phyloP scores from a whole-genome alignment of 106 monocot genomes.

The Hemerocallis citrina region DNA sequence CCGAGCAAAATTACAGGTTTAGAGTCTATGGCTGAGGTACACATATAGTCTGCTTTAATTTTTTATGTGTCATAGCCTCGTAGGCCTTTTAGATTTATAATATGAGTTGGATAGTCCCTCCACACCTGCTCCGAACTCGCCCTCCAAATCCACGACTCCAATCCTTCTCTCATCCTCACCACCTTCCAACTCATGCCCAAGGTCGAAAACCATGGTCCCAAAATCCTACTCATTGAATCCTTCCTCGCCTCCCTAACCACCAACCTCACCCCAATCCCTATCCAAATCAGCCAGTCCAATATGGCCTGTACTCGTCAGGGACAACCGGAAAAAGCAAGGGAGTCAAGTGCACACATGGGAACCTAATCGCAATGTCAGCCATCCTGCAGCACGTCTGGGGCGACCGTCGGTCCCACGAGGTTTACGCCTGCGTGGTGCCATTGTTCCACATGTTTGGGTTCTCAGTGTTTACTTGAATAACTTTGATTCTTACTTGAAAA shows the following conservation, averaged over 20 bases:
- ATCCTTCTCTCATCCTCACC: slow-evolving; percentile 39
- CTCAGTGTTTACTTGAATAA: slow-evolving; percentile 58
- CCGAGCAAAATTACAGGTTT: no score
- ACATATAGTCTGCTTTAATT: no score
- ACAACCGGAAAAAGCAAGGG: slow-evolving; percentile 82
- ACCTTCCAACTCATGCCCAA: slow-evolving; percentile 32
- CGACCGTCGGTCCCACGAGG: background rate
- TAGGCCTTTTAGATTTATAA: no score
- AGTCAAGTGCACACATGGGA: slow-evolving; percentile 45
- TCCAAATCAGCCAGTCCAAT: slow-evolving; percentile 2
- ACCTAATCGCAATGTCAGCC: slow-evolving; percentile 38
- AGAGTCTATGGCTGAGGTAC: no score
- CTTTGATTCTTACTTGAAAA: no score
- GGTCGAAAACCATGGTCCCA: slow-evolving; percentile 6
- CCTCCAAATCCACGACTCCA: slow-evolving; percentile 37
- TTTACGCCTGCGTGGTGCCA: slow-evolving; percentile 55
- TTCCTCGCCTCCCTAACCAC: slow-evolving; percentile 13
- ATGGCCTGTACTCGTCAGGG: slow-evolving; percentile 83
- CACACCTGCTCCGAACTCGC: slow-evolving; percentile 48
- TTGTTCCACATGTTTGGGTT: slow-evolving; percentile 82
- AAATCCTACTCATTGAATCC: slow-evolving; percentile 28
- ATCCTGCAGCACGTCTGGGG: slow-evolving; percentile 30
- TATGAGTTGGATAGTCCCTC: no score
- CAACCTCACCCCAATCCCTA: background rate
- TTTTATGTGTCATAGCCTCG: no score